Conservation (phyloP, 257 asterid genomes). For the Salvia miltiorrhiza region DNA sequence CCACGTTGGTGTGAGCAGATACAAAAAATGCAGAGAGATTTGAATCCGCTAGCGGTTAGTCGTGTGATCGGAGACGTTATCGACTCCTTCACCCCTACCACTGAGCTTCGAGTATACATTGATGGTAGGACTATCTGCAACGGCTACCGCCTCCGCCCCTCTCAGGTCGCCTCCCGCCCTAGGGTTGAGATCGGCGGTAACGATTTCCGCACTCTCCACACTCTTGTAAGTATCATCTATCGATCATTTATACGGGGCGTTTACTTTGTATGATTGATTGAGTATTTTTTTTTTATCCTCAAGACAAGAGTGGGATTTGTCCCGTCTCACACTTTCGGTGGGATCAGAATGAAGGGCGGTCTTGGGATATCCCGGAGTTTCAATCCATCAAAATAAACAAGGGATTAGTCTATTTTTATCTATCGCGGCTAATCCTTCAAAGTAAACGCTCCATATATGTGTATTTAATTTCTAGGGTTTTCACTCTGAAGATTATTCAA, state of each 20-base stretch:
- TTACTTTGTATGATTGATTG: no score
- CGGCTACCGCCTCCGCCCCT: slow-evolving; percentile 30
- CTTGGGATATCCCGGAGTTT: no score
- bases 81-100: slow-evolving; percentile 20
- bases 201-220: slow-evolving; percentile 33
- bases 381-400: no score
- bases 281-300: no score
- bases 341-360: no score
- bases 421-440: no score
- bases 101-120: slow-evolving; percentile 13
- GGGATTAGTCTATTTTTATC: no score
- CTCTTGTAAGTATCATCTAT: slow-evolving; percentile 29
- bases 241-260: not conserved
- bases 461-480: not conserved
- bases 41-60: slow-evolving; percentile 27
- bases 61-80: slow-evolving; percentile 28
- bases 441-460: not conserved
- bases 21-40: slow-evolving; percentile 18
- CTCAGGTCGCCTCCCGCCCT: slow-evolving; percentile 30
- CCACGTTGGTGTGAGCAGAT: no score
- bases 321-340: no score
- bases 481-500: not conserved
- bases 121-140: slow-evolving; percentile 21
- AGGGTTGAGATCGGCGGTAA: slow-evolving; percentile 36
- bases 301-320: no score